phyloP scores from a whole-genome alignment of 768 basidiomycete genomes.

The Rubroboletus satanas region DNA sequence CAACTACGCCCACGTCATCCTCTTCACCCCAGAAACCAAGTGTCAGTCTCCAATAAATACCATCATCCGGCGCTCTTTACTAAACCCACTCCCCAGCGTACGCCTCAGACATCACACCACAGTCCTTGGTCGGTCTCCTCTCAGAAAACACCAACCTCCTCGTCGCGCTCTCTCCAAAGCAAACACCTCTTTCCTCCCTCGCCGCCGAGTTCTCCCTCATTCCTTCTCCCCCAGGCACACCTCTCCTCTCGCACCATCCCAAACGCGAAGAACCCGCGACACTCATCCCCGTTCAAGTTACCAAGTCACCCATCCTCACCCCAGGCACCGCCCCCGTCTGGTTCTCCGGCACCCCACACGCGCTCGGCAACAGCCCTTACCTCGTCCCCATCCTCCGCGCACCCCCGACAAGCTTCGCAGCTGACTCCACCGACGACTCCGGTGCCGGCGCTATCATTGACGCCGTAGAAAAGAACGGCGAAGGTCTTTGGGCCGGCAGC shows the following conservation, averaged over 20 bases:
- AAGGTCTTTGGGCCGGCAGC: conserved; percentile 81
- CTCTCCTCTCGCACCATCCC: conserved; percentile 83
- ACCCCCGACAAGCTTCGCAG: conserved; percentile 69
- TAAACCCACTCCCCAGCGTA: conserved; percentile 43
- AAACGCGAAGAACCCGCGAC: conserved; percentile 60
- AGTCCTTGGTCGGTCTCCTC: conserved; percentile 70
- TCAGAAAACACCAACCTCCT: conserved; percentile 77
- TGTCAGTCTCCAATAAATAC: conserved; percentile 40
- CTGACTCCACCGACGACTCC: conserved; percentile 56
- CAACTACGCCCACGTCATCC: conserved; percentile 78
- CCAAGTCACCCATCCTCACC: conserved; percentile 44
- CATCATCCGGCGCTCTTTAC: neutral
- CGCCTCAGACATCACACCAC: conserved; percentile 74
- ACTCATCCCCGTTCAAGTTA: conserved; percentile 60
- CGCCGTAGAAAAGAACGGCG: conserved; percentile 68
- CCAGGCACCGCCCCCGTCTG: conserved; percentile 57
- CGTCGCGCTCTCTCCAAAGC: conserved; percentile 71
- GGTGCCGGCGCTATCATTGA: conserved; percentile 64
- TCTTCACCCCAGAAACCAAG: conserved; percentile 85
- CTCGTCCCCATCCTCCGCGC: conserved; percentile 80
- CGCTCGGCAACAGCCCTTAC: conserved; percentile 69
- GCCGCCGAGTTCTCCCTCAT: conserved; percentile 91
- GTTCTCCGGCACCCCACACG: conserved; percentile 70
- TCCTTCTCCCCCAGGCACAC: conserved; percentile 78
- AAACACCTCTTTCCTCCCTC: conserved; percentile 69